Conservation (phyloP, 163 green algal species). For the Scenedesmus sp. region DNA sequence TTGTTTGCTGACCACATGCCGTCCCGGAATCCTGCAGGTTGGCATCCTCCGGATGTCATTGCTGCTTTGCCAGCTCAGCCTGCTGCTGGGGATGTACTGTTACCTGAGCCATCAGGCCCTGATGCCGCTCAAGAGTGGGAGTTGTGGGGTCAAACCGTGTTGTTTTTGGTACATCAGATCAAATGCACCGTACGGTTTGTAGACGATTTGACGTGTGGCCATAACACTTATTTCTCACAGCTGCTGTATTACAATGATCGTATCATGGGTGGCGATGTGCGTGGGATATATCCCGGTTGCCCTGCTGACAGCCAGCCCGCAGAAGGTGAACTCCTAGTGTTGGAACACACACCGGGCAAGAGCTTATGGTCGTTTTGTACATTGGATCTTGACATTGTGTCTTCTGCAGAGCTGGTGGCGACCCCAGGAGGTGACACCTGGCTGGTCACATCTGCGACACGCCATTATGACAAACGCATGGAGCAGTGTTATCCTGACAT, state of each 20-base stretch:
- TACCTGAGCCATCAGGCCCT: too few species aligned
- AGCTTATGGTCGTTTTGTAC: background rate
- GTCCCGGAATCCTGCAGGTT: background rate
- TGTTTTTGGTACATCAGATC: slow-evolving; percentile 11
- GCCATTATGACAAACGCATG: too few species aligned
- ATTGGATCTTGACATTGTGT: background rate
- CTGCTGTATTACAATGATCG: background rate
- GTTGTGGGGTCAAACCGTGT: background rate
- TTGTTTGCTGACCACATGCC: too few species aligned
- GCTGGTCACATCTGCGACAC: background rate
- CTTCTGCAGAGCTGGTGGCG: background rate
- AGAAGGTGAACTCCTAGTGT: background rate
- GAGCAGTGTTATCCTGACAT: background rate
- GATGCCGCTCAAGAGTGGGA: background rate
- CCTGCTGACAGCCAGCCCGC: too few species aligned
- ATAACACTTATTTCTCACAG: background rate
- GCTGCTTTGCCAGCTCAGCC: background rate
- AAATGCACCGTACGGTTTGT: slow-evolving; percentile 13
- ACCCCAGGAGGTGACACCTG: background rate
- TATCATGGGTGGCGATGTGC: background rate
- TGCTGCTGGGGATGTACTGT: too few species aligned
- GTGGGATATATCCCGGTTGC: background rate
- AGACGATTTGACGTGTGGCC: background rate
- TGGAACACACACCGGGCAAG: background rate
- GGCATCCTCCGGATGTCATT: background rate